A percentile compares a stretch with the other conserved stretches of the same genome.
phyloP scores from a whole-genome alignment of 495 filamentous ascomycete genomes.

The Bombardia bombarda region DNA sequence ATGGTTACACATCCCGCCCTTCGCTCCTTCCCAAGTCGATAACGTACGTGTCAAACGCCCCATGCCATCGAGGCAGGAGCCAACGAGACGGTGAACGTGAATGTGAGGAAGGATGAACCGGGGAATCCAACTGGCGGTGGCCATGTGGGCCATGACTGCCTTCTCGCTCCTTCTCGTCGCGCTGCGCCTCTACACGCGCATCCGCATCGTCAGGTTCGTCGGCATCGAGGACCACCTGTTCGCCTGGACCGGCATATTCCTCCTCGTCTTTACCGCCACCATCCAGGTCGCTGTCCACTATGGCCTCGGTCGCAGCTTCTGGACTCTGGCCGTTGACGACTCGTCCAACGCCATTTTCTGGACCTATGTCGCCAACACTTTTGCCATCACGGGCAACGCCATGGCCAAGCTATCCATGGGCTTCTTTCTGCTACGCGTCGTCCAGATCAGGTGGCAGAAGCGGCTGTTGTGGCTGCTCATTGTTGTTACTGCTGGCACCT shows the following conservation, averaged over 20 bases:
- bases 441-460: slow-evolving; percentile 27
- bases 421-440: slow-evolving; percentile 32
- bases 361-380: slow-evolving; percentile 31
- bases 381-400: slow-evolving; percentile 31
- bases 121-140: slow-evolving; percentile 22
- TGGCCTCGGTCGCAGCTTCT: slow-evolving; percentile 27
- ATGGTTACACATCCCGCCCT: not conserved
- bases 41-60: too few species aligned
- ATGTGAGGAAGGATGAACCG: slow-evolving; percentile 9
- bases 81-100: not conserved
- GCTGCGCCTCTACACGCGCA: slow-evolving; percentile 29
- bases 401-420: slow-evolving; percentile 36
- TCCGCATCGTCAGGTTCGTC: slow-evolving; percentile 28
- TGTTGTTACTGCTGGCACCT: slow-evolving; percentile 22
- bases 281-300: slow-evolving; percentile 28
- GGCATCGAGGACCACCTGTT: slow-evolving; percentile 32
- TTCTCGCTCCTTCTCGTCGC: slow-evolving; percentile 21
- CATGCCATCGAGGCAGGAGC: not conserved
- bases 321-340: slow-evolving; percentile 22
- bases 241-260: slow-evolving; percentile 24
- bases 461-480: slow-evolving; percentile 28
- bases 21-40: not conserved
- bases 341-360: slow-evolving; percentile 29
- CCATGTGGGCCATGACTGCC: slow-evolving; percentile 30
- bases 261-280: slow-evolving; percentile 24